A percentile compares a stretch with the other conserved stretches of the same genome.
Conservation (phyloP, 1,284 basidiomycete species). For the Microbotryum intermedium region DNA sequence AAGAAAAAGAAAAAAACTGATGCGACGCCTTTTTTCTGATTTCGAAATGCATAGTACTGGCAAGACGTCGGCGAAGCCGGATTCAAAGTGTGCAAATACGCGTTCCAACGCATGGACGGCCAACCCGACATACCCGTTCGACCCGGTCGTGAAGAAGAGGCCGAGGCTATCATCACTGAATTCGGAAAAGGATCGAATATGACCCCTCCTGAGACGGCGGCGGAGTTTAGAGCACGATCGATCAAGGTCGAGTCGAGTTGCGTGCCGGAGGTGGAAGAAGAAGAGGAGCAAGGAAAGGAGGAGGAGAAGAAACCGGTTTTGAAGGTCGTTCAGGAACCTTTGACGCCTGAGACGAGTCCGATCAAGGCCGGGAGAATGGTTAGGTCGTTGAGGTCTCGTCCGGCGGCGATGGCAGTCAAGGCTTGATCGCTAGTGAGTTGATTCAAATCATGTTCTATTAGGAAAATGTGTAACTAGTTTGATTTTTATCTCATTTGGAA, state of each 20-base stretch:
- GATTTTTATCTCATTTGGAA: neutral
- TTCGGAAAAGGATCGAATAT: neutral
- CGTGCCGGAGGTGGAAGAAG: neutral
- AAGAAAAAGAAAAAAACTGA: neutral
- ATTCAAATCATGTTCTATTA: neutral
- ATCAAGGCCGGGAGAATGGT: no score
- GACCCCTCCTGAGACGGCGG: neutral
- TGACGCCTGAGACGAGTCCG: no score
- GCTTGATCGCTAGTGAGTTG: no score
- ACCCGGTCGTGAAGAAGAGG: slow-evolving; percentile 4
- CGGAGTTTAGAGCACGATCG: neutral
- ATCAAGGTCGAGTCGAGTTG: neutral
- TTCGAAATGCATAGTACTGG: slow-evolving; percentile 48
- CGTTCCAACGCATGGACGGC: slow-evolving; percentile 44
- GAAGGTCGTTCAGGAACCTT: neutral
- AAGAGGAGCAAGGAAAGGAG: neutral
- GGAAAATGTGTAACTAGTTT: neutral
- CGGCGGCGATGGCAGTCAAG: no score
- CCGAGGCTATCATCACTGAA: neutral
- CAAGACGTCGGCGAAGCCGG: slow-evolving; percentile 51
- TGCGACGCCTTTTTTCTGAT: slow-evolving; percentile 3
- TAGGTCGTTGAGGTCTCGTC: no score
- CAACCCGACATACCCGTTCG: slow-evolving; percentile 10
- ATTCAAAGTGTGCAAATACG: slow-evolving; percentile 66
- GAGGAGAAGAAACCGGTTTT: neutral